Evolutionary conservation across 129 eudicot genomes (phyloP).

Genomic region (Gnaphalium uliginosum): DNA sequence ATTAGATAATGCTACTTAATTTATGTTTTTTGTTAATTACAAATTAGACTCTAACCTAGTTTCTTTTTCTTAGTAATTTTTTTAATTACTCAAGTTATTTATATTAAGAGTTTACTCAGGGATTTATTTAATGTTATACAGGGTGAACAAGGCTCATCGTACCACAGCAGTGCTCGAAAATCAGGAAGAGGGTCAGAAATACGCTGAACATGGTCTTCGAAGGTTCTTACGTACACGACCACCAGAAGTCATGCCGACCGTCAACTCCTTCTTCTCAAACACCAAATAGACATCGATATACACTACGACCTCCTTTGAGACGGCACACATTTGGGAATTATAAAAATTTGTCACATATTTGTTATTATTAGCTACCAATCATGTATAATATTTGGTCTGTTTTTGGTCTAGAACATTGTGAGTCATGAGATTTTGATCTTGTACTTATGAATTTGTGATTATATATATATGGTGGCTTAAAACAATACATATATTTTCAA

Average conservation of each 20-base stretch:
- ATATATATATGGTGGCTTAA: too few relatives aligned
- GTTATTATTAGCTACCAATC: not conserved
- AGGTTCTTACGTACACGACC: conserved; percentile 78
- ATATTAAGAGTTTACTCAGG: too few relatives aligned
- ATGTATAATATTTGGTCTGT: not conserved
- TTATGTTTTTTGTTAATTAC: not conserved
- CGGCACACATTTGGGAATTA: not conserved
- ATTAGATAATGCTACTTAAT: not conserved
- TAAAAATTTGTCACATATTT: conserved; percentile 3
- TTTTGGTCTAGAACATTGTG: not conserved
- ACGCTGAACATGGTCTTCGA: conserved; percentile 78
- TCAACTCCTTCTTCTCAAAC: conserved; percentile 80
- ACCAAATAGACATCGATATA: conserved; percentile 27
- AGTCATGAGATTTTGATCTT: not conserved
- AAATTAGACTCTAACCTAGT: not conserved
- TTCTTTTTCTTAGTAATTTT: not conserved
- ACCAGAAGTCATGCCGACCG: conserved; percentile 78
- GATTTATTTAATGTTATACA: conserved; percentile 30
- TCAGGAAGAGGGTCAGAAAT: conserved; percentile 78
- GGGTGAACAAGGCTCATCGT: conserved; percentile 73
- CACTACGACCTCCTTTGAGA: not conserved
- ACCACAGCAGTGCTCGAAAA: conserved; percentile 66
- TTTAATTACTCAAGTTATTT: not conserved
- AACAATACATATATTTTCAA: too few relatives aligned
- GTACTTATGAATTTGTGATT: too few relatives aligned